Base-by-base conservation (phyloP, 2,329 filamentous ascomycete species). In the Pestalotiopsis sp. region DNA sequence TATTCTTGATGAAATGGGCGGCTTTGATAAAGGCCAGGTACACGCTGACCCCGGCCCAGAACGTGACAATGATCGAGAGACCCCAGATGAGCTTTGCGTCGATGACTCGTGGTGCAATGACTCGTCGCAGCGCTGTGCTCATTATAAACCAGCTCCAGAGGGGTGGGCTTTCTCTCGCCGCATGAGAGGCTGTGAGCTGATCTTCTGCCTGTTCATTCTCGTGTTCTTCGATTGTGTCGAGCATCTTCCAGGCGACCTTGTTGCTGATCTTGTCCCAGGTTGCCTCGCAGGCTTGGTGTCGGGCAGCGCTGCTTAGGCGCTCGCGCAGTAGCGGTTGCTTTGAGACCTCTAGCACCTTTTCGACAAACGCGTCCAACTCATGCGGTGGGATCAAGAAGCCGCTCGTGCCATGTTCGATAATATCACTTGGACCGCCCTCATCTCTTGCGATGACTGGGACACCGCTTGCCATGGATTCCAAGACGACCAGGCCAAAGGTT, bases 261-360 rank as follows among this genome's bases (percentile, higher is more conserved):
- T 91, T 91, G 80, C 91, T 91, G 77, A 92, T 91, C 79, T 87
- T 90, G 69, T 92, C 89, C 91, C 91, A 93, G 0, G 89, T 92
- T 2, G 88, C 90, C 63, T 89, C 84, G 69, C 87, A 86, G 0
- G 90, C 91, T 70, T 89, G 86, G 23, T 77, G 75, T 66, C 90
- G 83, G 1, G 88, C 86, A 9, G 82, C 80, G 0, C 69, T 68
- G 2, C 81, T 80, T 80, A 92, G 86, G 1, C 71, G 75, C 4
- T 73, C 64, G 7, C 88, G 83, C 17, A 87, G 76, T 0, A 71
- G 67, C 0, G 76, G 61, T 69, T 91, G 82, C 2, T 74, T 78
- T 0, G 84, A 83, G 0, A 92, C 80, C 68, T 83, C 74, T 52
- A 85, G 74, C 0, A 90, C 85, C 72, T 84, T 83, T 17, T 80